phyloP scores from a whole-genome alignment of 768 basidiomycete species.

The Lactarius quietus region DNA sequence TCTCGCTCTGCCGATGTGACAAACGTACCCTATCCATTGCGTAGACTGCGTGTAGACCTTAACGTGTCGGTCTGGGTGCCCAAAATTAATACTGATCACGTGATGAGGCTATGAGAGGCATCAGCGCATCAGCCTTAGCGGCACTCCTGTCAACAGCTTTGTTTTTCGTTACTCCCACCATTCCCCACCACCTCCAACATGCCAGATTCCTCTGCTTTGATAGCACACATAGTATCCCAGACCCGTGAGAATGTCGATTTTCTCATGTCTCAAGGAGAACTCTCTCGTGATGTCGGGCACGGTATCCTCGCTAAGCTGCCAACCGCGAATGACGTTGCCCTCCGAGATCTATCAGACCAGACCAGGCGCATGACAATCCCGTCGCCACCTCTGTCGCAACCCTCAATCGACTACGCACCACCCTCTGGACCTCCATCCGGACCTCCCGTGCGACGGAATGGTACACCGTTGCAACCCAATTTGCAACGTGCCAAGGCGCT shows the following conservation, averaged over 20 bases:
- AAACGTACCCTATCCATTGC: background rate
- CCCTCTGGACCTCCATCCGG: constrained; percentile 8
- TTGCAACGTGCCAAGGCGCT: constrained; percentile 47
- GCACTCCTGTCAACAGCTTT: background rate
- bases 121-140: too few relatives aligned
- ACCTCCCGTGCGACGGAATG: constrained; percentile 25
- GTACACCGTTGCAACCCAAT: constrained; percentile 25
- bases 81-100: too few relatives aligned
- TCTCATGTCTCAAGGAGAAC: constrained; percentile 41
- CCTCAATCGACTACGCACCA: constrained; percentile 8
- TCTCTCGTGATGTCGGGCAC: constrained; percentile 40
- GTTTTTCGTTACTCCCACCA: background rate
- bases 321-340: constrained; percentile 27
- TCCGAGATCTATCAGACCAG: constrained; percentile 23
- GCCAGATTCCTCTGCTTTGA: constrained; percentile 40
- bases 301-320: constrained; percentile 41
- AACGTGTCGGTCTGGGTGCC: too few relatives aligned
- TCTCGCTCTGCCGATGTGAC: too few relatives aligned
- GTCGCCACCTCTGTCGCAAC: background rate
- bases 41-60: too few relatives aligned
- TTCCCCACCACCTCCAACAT: constrained; percentile 14
- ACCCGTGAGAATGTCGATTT: constrained; percentile 46
- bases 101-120: too few relatives aligned
- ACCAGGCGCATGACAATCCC: constrained; percentile 26
- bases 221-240: constrained; percentile 51